These are phyloP conservation scores for Solanum ahanhuiri DNA, from an alignment of 257 asterid species.

Conservation along the genomic window DNA sequence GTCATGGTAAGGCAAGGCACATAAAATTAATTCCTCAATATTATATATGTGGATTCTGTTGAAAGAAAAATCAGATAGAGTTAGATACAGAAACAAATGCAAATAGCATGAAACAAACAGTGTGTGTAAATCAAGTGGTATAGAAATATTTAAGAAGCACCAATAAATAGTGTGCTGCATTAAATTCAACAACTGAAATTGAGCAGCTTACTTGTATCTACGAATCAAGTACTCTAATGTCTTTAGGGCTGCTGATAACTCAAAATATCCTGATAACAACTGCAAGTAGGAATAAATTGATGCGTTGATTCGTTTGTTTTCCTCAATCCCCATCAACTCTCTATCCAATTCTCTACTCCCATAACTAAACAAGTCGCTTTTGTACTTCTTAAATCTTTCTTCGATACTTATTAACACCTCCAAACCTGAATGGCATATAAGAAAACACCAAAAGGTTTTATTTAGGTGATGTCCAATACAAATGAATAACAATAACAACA, in stretches of 20 bases:
- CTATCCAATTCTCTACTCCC: constrained; percentile 74
- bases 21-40: constrained; percentile 65
- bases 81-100: not conserved
- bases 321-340: constrained; percentile 50
- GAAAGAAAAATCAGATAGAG: not conserved
- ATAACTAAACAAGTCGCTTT: constrained; percentile 59
- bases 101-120: not conserved
- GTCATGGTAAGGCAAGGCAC: constrained; percentile 88
- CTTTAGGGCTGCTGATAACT: constrained; percentile 46
- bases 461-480: not conserved
- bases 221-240: constrained; percentile 86
- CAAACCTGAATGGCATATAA: constrained; percentile 44
- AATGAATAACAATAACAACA: not conserved
- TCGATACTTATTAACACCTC: constrained; percentile 45
- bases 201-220: constrained; percentile 51
- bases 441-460: not conserved
- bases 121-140: not conserved
- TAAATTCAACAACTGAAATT: not conserved
- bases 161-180: not conserved
- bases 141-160: not conserved
- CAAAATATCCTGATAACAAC: constrained; percentile 58
- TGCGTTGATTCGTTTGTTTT: constrained; percentile 53
- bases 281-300: constrained; percentile 53
- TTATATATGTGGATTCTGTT: constrained; percentile 68
- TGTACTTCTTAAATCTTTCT: constrained; percentile 51